Conservation (phyloP, 257 asterid species). For the Przewalskia tangutica region DNA sequence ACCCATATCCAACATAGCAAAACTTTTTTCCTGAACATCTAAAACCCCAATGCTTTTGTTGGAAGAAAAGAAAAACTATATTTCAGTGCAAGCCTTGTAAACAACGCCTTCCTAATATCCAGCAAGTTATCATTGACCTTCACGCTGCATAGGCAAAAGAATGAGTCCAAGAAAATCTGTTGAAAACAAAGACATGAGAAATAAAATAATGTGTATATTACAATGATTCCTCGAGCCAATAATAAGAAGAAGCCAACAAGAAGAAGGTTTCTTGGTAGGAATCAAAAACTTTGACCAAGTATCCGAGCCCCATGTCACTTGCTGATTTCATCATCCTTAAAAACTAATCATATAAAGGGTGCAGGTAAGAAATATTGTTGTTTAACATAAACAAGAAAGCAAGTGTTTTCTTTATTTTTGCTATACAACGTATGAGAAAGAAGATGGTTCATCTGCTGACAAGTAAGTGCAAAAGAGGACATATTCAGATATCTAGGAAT, state of each 20-base stretch:
- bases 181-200: background rate
- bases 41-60: background rate
- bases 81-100: background rate
- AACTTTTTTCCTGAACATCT: background rate
- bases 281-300: background rate
- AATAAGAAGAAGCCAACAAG: background rate
- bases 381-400: background rate
- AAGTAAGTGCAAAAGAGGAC: background rate
- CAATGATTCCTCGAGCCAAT: no score
- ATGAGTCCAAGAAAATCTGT: background rate
- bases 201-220: background rate
- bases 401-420: background rate
- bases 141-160: background rate
- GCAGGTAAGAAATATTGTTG: background rate
- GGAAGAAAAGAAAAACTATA: background rate
- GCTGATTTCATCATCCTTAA: background rate
- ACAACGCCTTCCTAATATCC: slow-evolving; percentile 1
- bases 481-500: background rate
- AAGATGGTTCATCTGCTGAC: background rate
- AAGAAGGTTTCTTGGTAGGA: slow-evolving; percentile 1
- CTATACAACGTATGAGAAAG: background rate
- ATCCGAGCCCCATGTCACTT: background rate
- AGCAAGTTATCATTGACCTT: slow-evolving; percentile 4
- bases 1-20: slow-evolving; percentile 30
- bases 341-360: background rate